Evolutionary conservation across 176 grass and related monocot genomes (phyloP).

Genomic region (Oropetium thomaeum): DNA sequence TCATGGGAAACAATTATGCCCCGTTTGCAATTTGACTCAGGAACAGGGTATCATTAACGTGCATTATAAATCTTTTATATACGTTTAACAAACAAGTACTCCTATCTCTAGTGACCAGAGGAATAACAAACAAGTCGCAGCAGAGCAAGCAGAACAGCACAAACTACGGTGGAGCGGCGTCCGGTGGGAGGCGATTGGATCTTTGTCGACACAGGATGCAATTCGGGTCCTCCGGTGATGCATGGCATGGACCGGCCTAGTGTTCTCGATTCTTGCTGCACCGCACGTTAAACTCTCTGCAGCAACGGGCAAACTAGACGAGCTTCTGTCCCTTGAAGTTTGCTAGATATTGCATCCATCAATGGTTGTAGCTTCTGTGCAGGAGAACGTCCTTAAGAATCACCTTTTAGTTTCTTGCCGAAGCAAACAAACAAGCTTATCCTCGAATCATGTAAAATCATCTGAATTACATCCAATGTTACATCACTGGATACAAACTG

Average conservation of each 20-base stretch:
- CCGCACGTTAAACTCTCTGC: too few relatives aligned
- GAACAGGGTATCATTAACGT: not conserved
- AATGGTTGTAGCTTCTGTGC: not conserved
- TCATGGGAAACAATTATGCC: not conserved
- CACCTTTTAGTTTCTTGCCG: not conserved
- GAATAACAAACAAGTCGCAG: too few relatives aligned
- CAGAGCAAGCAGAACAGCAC: too few relatives aligned
- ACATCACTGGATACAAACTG: not conserved
- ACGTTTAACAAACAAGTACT: not conserved
- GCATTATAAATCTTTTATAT: not conserved
- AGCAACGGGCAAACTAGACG: not conserved
- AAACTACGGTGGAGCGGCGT: too few relatives aligned
- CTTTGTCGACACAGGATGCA: too few relatives aligned
- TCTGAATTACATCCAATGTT: not conserved
- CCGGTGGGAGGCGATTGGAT: too few relatives aligned
- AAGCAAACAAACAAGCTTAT: not conserved
- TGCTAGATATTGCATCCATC: too few relatives aligned
- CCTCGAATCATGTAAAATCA: not conserved
- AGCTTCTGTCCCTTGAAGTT: too few relatives aligned
- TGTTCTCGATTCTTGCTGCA: too few relatives aligned
- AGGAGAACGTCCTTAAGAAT: conserved; percentile 7
- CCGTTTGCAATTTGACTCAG: not conserved
- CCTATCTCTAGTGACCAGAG: too few relatives aligned
- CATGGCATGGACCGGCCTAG: too few relatives aligned
- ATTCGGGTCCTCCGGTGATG: too few relatives aligned